Base-by-base conservation (phyloP, 2,329 filamentous ascomycete species). In the Pestalotiopsis sp. region DNA sequence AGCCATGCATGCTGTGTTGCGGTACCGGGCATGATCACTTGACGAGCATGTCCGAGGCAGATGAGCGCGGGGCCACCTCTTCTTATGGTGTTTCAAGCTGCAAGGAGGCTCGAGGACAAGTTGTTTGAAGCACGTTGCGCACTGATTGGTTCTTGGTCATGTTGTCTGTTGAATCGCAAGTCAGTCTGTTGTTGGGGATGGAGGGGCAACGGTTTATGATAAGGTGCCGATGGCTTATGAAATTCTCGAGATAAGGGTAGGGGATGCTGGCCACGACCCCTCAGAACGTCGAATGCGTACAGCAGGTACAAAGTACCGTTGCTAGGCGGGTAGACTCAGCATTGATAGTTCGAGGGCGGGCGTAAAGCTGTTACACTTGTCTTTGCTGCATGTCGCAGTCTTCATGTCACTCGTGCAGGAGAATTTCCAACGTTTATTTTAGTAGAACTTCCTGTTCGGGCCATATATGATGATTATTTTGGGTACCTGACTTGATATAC, bases 51-150 rank as follows among this genome's bases (percentile, higher is more conserved):
- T n/a, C 20, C 14, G 45, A 20, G 14, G 14, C 11, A 23, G 17
- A n/a, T 9, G 45, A 9, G 45, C 45, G 45, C 45, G 45, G 45
- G 45, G 17, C 45, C n/a, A 52, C 17, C 7, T 52, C 20, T 17
- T 52, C 17, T 52, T 12, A 52, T 52, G 45, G 45, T 20, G 45
- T 52, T 17, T 52, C 45, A 52, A 9, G 45, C 45, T n/a, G 41
- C 41, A 49, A 61, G 12, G 31, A 36, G 58, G 23, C 27, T 13
- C 57, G 59, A 58, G 64, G 49, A 58, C 64, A 58, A 66, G 45
- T 66, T 66, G 49, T 58, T 66, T 14, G 23, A 38, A 58, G 38
- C 64, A 66, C 64, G 64, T 66, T 66, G 64, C 17, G 45, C 64
- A 66, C 45, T 66, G 64, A 66, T 66, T 66, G 64, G 64, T 39